These are phyloP conservation scores for Canariomyces notabilis DNA, from an alignment of 2,329 filamentous ascomycete genomes.

Conservation along the genomic window DNA sequence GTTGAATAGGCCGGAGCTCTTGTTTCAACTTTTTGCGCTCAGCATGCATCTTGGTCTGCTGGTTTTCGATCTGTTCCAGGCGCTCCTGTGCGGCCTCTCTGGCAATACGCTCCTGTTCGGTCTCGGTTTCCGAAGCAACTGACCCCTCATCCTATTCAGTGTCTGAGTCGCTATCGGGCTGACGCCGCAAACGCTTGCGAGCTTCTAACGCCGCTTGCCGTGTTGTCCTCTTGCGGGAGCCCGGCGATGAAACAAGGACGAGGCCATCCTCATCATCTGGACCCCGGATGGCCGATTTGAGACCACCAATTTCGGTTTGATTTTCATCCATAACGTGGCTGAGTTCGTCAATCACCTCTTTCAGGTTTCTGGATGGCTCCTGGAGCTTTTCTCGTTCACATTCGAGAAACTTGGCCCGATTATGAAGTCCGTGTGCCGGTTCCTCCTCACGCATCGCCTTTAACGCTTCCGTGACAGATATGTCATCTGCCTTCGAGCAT, in stretches of 20 bases:
- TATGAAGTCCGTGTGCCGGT: neutral
- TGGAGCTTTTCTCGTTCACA: neutral
- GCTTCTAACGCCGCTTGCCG: neutral
- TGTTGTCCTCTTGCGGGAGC: conserved; percentile 6
- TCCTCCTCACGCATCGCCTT: conserved; percentile 28
- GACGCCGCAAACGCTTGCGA: conserved; percentile 4
- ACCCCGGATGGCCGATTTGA: conserved; percentile 21
- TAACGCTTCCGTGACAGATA: conserved; percentile 36
- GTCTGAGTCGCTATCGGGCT: neutral
- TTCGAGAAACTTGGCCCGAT: neutral
- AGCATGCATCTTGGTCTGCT: conserved; percentile 18
- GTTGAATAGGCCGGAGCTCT: conserved; percentile 27
- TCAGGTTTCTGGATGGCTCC: neutral
- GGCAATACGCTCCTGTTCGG: neutral
- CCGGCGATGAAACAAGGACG: neutral
- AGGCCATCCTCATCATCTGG: neutral
- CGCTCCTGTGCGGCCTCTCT: neutral
- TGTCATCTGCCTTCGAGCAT: conserved; percentile 59
- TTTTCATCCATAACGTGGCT: too few species aligned
- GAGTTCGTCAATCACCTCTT: conserved; percentile 11
- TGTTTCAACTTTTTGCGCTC: conserved; percentile 35
- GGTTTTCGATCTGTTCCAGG: neutral
- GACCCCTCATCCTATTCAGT: conserved; percentile 2
- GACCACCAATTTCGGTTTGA: conserved; percentile 24
- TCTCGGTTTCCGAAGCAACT: neutral